Percentiles rank a stretch among this genome's conserved stretches.
phyloP scores from a whole-genome alignment of 257 asterid genomes.

The Eustoma russellianum region DNA sequence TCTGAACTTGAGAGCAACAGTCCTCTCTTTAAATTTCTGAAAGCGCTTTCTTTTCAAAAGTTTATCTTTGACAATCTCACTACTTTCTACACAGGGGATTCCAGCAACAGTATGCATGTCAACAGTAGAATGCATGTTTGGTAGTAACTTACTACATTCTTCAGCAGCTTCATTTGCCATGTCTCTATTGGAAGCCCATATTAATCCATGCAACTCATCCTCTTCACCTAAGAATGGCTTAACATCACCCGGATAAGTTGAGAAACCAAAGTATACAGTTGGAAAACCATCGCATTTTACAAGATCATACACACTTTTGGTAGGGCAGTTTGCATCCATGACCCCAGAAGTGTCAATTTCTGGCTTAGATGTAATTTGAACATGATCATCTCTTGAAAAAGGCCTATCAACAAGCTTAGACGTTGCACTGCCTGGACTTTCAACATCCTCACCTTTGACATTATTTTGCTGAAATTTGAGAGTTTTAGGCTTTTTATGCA shows the following conservation, averaged over 20 bases:
- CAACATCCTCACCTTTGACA: conserved; percentile 49
- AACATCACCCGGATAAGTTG: background rate
- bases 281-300: conserved; percentile 9
- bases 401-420: conserved; percentile 50
- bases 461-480: conserved; percentile 16
- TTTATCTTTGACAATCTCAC: conserved; percentile 32
- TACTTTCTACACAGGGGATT: conserved; percentile 19
- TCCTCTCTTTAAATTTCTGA: conserved; percentile 54
- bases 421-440: conserved; percentile 79
- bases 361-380: conserved; percentile 15
- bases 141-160: conserved; percentile 46
- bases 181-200: conserved; percentile 50
- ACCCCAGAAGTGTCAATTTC: conserved; percentile 19
- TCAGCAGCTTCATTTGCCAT: conserved; percentile 33
- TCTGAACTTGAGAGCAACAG: conserved; percentile 53
- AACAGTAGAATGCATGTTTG: conserved; percentile 24
- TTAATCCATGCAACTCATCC: conserved; percentile 25
- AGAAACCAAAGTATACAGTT: conserved; percentile 13
- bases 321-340: conserved; percentile 21
- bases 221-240: conserved; percentile 8
- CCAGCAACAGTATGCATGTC: conserved; percentile 26
- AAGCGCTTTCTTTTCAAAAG: conserved; percentile 36
- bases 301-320: background rate
- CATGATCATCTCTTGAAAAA: conserved; percentile 24
- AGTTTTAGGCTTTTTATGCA: conserved; percentile 22